phyloP scores from a whole-genome alignment of 2,329 filamentous ascomycete genomes.

The Alternaria incomplexa region DNA sequence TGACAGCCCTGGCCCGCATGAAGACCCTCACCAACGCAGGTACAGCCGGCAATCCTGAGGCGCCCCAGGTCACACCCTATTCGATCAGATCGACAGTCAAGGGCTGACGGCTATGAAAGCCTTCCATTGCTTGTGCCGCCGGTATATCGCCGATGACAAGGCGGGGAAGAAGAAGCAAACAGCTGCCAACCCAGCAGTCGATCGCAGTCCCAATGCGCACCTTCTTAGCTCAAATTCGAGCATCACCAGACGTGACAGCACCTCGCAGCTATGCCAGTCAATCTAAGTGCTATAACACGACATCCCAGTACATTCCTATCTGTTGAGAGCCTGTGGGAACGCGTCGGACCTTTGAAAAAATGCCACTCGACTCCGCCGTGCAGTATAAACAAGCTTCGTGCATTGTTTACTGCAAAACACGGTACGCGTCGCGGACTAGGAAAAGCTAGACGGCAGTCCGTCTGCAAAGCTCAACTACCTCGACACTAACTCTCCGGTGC shows the following conservation, averaged over 20 bases:
- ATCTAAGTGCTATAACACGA: background rate
- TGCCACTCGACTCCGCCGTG: background rate
- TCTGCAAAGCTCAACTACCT: background rate
- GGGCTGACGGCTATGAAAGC: background rate
- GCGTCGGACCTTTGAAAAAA: background rate
- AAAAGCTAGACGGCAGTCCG: conserved; percentile 1
- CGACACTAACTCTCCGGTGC: background rate
- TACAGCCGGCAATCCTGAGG: conserved; percentile 6
- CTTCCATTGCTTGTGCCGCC: conserved; percentile 7
- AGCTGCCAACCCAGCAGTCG: background rate
- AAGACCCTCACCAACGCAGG: background rate
- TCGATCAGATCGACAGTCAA: background rate
- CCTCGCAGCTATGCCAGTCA: background rate
- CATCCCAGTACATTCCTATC: background rate
- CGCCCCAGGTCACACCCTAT: conserved; percentile 7
- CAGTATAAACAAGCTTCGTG: background rate
- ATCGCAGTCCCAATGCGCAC: background rate
- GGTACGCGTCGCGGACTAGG: conserved; percentile 1
- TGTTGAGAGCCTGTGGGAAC: background rate
- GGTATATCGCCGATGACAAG: conserved; percentile 1
- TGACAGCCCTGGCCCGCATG: background rate
- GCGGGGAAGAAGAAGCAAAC: conserved; percentile 4
- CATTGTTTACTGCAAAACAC: background rate
- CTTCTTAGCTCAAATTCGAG: background rate
- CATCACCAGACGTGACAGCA: background rate